Base-by-base conservation (phyloP, 345 rosid species). In the Mercurialis annua region DNA sequence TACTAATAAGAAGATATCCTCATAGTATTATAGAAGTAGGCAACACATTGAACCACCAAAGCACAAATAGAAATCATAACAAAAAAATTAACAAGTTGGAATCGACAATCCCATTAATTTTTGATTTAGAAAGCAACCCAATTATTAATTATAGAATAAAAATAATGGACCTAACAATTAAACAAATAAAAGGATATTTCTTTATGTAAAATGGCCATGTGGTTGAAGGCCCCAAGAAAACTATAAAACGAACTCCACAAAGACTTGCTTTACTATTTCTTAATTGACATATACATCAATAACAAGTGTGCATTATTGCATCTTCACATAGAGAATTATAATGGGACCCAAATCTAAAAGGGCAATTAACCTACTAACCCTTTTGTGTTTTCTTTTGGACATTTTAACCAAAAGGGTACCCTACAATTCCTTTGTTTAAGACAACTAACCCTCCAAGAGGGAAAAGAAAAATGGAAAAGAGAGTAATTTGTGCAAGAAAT, bases 151-250 rank as follows among this genome's bases (percentile, higher is more conserved):
- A 40, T 9, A 60, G 26, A 26, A 29, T 9, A 9, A 31, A 17
- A 20, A 33, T 70, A 26, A n/a, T 62, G 65, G 67, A 54, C 42
- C 12, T 46, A 54, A 6, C 27, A 7, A 72, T 52, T 73, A 73
- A 76, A 73, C 56, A 80, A 68, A 48, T 14, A 65, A 72, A 67
- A 55, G 26, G 34, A 8, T 42, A 69, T 3, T 63, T 65, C 77
- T 76, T 80, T 82, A 76, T 80, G 77, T 63, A 66, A 76, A 74
- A 73, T 44, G 50, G 81, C 84, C 89, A 78, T 80, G 84, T 84
- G 89, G 77, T 23, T 44, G 71, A 62, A 48, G 86, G 86, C 62
- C 78, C 86, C 66, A 74, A 9, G 65, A 78, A 71, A 78, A 70
- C 78, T 43, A 68, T 33, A 47, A 79, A 76, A 61, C 67, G 66